phyloP scores from a whole-genome alignment of 1,284 basidiomycete genomes.

The Hymenochaete sp. region DNA sequence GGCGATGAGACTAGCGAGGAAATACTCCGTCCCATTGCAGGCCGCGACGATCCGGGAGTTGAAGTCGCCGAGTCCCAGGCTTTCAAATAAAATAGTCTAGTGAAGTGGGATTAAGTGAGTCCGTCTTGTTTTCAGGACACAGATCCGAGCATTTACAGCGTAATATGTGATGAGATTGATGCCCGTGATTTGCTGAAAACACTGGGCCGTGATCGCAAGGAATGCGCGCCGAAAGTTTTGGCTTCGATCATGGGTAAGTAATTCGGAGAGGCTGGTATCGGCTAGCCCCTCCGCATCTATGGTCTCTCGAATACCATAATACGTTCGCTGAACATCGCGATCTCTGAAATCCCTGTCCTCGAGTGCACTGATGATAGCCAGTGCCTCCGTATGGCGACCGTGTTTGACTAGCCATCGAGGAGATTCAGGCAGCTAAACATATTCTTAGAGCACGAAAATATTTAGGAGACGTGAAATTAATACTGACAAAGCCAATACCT shows the following conservation, averaged over 20 bases:
- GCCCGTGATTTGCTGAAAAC: conserved; percentile 63
- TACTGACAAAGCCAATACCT: conserved; percentile 36
- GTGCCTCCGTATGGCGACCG: conserved; percentile 51
- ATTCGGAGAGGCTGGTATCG: conserved; percentile 31
- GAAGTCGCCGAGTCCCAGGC: conserved; percentile 49
- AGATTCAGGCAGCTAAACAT: conserved; percentile 47
- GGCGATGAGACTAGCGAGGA: conserved; percentile 53
- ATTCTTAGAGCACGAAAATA: neutral
- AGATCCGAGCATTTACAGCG: neutral
- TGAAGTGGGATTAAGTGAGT: neutral
- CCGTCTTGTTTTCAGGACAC: neutral
- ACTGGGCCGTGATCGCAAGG: conserved; percentile 53
- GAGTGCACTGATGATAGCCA: conserved; percentile 54
- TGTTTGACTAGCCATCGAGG: conserved; percentile 65
- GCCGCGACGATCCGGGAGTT: conserved; percentile 61
- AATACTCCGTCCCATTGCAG: conserved; percentile 64
- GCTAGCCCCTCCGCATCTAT: conserved; percentile 31
- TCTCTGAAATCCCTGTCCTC: conserved; percentile 47
- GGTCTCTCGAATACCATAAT: conserved; percentile 46
- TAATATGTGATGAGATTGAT: conserved; percentile 49
- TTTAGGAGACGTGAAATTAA: neutral
- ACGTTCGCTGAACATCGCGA: conserved; percentile 44
- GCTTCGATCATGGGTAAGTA: conserved; percentile 51
- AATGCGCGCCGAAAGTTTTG: conserved; percentile 58
- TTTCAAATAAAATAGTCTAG: conserved; percentile 50